These are phyloP conservation scores for Aureobasidium subglaciale DNA, from an alignment of 2,329 filamentous ascomycete genomes.

Conservation along the genomic window DNA sequence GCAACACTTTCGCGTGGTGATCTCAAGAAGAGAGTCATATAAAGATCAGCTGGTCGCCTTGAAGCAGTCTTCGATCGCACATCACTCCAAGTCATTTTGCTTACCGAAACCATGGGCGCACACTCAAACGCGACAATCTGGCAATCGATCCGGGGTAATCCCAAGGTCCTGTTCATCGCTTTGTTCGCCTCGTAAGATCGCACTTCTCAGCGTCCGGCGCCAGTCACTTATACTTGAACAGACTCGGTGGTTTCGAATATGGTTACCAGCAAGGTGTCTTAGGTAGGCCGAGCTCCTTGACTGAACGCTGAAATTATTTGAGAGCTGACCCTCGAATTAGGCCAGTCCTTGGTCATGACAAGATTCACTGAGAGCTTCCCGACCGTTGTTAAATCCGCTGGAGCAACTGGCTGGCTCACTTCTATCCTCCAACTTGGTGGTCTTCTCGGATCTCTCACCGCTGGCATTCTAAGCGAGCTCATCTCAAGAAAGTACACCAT, in stretches of 20 bases:
- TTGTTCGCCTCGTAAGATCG: conserved; percentile 3
- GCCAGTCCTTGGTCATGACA: conserved; percentile 49
- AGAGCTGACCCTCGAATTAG: background rate
- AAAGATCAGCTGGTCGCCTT: background rate
- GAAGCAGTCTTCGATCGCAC: background rate
- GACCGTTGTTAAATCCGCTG: background rate
- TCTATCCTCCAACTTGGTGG: conserved; percentile 43
- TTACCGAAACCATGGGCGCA: background rate
- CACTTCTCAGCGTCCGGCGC: background rate
- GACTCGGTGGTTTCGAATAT: conserved; percentile 47
- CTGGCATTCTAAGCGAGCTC: conserved; percentile 44
- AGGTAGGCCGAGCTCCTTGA: conserved; percentile 18
- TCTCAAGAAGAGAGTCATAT: background rate
- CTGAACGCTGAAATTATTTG: background rate
- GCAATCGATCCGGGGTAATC: background rate
- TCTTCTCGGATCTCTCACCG: conserved; percentile 38
- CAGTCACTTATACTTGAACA: conserved; percentile 19
- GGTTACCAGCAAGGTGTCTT: conserved; percentile 51
- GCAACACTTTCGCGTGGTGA: background rate
- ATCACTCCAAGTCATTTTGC: background rate
- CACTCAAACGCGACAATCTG: conserved; percentile 5
- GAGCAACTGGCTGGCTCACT: conserved; percentile 24
- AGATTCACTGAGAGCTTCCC: conserved; percentile 20
- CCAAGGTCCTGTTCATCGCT: conserved; percentile 6
- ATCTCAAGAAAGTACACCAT: conserved; percentile 48